Evolutionary conservation across 805 yeast species (phyloP).

Genomic region (Candida glaebosa): DNA sequence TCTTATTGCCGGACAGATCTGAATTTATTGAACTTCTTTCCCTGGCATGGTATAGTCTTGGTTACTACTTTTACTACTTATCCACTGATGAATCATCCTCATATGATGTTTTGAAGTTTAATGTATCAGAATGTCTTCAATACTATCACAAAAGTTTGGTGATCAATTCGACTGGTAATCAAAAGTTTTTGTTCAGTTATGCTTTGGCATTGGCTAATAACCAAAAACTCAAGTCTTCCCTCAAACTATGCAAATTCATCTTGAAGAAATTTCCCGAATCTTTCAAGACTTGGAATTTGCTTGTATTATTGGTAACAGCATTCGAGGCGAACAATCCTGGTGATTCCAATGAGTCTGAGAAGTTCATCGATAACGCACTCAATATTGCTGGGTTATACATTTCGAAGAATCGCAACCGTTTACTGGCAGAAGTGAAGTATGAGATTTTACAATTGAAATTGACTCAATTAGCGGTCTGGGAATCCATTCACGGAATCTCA

Average conservation of each 20-base stretch:
- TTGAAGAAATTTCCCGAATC: conserved; percentile 52
- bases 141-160: conserved; percentile 35
- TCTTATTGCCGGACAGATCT: conserved; percentile 24
- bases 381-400: conserved; percentile 38
- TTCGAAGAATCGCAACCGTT: conserved; percentile 21
- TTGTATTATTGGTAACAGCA: conserved; percentile 60
- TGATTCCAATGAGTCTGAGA: conserved; percentile 44
- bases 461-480: conserved; percentile 70
- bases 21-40: conserved; percentile 27
- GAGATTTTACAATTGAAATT: conserved; percentile 66
- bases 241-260: conserved; percentile 45
- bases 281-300: conserved; percentile 63
- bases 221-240: conserved; percentile 40
- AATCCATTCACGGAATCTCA: conserved; percentile 53
- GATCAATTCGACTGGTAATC: conserved; percentile 33
- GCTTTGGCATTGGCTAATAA: conserved; percentile 46
- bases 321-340: conserved; percentile 42
- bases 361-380: conserved; percentile 51
- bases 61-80: conserved; percentile 26
- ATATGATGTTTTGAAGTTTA: conserved; percentile 13
- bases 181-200: conserved; percentile 35
- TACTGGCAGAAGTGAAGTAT: conserved; percentile 34
- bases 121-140: conserved; percentile 15
- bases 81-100: conserved; percentile 24
- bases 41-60: conserved; percentile 36